phyloP scores from a whole-genome alignment of 176 grass and related monocot genomes.

The Tuctoria greenei region DNA sequence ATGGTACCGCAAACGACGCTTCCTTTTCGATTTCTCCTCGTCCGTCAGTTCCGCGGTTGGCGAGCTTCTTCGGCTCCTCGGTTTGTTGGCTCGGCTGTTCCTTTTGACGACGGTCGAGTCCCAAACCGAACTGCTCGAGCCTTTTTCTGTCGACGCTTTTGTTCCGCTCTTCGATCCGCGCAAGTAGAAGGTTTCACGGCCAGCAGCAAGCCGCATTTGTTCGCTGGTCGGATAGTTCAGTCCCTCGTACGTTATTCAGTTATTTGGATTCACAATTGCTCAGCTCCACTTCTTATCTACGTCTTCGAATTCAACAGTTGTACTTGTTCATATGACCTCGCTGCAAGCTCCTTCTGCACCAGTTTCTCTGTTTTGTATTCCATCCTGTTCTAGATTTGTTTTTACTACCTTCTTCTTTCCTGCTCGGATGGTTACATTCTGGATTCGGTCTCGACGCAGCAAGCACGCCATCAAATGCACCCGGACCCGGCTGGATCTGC shows the following conservation, averaged over 20 bases:
- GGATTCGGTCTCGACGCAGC: slow-evolving; percentile 45
- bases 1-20: slow-evolving; percentile 52
- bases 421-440: slow-evolving; percentile 13
- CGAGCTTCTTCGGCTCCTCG: background rate
- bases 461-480: slow-evolving; percentile 85
- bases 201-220: background rate
- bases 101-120: background rate
- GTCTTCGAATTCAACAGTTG: background rate
- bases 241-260: background rate
- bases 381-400: background rate
- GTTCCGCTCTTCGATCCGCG: background rate
- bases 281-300: slow-evolving; percentile 7
- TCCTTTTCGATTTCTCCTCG: background rate
- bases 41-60: slow-evolving; percentile 8
- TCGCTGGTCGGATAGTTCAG: background rate
- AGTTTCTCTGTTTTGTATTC: background rate
- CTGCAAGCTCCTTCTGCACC: background rate
- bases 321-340: background rate
- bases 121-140: background rate
- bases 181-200: too few relatives aligned
- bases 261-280: slow-evolving; percentile 14
- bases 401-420: background rate
- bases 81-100: background rate
- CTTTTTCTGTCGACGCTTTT: background rate
- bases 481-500: slow-evolving; percentile 59